Evolutionary conservation across 352 stramenopile species (phyloP), one percentile per base, ranked within the genome.

Genomic region (Globisporangium canariense): DNA sequence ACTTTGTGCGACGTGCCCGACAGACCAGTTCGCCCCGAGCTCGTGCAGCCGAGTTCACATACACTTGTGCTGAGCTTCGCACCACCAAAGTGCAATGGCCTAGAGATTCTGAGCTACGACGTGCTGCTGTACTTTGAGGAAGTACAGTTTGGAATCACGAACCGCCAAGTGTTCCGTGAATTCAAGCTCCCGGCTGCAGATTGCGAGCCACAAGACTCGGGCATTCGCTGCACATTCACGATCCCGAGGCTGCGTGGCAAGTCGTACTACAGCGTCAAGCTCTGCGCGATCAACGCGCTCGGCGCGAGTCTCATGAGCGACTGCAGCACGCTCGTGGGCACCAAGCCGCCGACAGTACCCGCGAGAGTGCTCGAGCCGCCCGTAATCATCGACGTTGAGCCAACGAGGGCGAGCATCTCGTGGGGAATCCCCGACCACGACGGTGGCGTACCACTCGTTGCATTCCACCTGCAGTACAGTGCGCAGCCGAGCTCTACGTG

Each of bases 1-100:
- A 90, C 82, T 18, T 55, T 88, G 7, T 77, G 72, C 11, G 83
- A 89, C 20, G 72, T 89, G 0, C 84, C 84, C 0, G 76, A 86
- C 20, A 60, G 52, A 5, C 75, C 76, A 4, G 41, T 20, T 8
- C 62, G 65, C 3, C 70, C 70, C 1, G 38, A 58, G 16, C 36
- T 93, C 5, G 4, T 71, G 0, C 54, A 74, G 3, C 59, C 74
- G 2, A 69, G 69, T 0, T 57, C 80, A 0, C 77, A 93, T 34
- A 81, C 78, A 0, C 50, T 93, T 4, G 10, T 67, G 4, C 63
- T 89, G 2, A 47, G 18, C 3, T 80, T 88, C 49, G 56, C 41
- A 4, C 61, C 71, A 16, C 81, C 84, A 25, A 78, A 74, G 34
- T 58, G 67, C 67, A 93, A 93, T 32, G 84, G 84, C 0, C 66